A percentile compares a stretch with the other conserved stretches of the same genome.
Conservation (phyloP, 441 rosid genomes). For the Lagerstroemia fauriei region DNA sequence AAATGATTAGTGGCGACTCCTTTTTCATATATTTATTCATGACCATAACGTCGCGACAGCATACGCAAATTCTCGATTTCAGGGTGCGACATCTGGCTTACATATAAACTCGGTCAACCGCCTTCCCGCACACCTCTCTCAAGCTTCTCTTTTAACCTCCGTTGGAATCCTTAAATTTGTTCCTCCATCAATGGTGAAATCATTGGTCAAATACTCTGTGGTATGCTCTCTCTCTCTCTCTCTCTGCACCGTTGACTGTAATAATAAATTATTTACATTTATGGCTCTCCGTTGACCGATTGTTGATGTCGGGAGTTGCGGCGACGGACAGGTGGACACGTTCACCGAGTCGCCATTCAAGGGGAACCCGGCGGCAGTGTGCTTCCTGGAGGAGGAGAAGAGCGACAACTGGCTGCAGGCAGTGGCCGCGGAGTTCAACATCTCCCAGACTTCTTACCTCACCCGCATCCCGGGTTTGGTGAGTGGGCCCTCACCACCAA, state of each 20-base stretch:
- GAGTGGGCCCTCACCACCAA: slow-evolving; percentile 1
- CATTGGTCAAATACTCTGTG: slow-evolving; percentile 49
- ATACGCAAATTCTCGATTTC: too few species aligned
- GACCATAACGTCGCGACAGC: too few species aligned
- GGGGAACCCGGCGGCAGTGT: slow-evolving; percentile 80
- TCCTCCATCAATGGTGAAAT: slow-evolving; percentile 22
- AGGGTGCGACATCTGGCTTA: too few species aligned
- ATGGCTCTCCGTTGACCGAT: not conserved
- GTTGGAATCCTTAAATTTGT: too few species aligned
- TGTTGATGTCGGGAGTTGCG: not conserved
- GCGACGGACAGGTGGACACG: slow-evolving; percentile 65
- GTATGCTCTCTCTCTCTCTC: slow-evolving; percentile 36
- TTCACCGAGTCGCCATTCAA: slow-evolving; percentile 68
- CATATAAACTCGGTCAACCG: too few species aligned
- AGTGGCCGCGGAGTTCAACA: too few species aligned
- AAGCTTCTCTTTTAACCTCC: too few species aligned
- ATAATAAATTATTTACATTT: too few species aligned
- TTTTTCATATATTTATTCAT: too few species aligned
- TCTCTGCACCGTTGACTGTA: not conserved
- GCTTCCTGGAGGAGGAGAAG: slow-evolving; percentile 57
- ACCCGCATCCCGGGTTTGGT: slow-evolving; percentile 32
- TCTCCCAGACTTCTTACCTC: slow-evolving; percentile 59
- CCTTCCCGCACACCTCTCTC: too few species aligned
- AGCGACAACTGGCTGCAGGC: slow-evolving; percentile 68
- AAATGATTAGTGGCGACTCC: too few species aligned